A percentile compares a stretch with the other conserved stretches of the same genome.
Evolutionary conservation across 495 filamentous ascomycete genomes (phyloP).

Genomic region (Podospora appendiculata): DNA sequence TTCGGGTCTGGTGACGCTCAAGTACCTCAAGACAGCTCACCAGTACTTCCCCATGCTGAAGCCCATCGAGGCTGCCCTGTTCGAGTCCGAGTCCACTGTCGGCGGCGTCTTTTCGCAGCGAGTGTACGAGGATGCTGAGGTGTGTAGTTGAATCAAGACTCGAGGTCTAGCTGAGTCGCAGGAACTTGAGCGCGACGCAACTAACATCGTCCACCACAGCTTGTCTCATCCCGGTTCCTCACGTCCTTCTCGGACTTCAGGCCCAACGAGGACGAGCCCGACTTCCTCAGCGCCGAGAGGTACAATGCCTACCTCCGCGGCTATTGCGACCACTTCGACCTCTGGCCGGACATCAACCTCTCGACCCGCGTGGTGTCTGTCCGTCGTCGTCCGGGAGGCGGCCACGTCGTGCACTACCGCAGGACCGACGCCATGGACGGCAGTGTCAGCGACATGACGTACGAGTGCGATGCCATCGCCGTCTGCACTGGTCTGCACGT

Average conservation of each 20-base stretch:
- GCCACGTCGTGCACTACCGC: constrained; percentile 20
- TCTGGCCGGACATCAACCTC: constrained; percentile 31
- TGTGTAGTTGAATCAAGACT: too few relatives aligned
- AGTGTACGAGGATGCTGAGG: constrained; percentile 28
- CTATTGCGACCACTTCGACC: constrained; percentile 29
- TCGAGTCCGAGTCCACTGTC: constrained; percentile 12
- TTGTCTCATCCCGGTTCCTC: constrained; percentile 32
- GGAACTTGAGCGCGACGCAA: too few relatives aligned
- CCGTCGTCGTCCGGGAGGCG: constrained; percentile 7
- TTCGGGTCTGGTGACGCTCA: constrained; percentile 37
- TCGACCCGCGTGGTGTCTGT: constrained; percentile 16
- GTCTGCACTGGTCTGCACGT: constrained; percentile 37
- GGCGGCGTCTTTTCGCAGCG: constrained; percentile 24
- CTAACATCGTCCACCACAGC: constrained; percentile 14
- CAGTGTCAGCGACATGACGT: constrained; percentile 1
- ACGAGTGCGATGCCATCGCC: constrained; percentile 31
- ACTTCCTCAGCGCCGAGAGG: constrained; percentile 23
- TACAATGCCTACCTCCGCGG: constrained; percentile 33
- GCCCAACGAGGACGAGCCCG: constrained; percentile 12
- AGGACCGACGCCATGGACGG: background rate
- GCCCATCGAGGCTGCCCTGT: constrained; percentile 23
- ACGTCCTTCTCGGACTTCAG: constrained; percentile 35
- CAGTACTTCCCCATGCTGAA: constrained; percentile 11
- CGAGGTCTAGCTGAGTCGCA: too few relatives aligned
- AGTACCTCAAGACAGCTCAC: constrained; percentile 34